phyloP scores from a whole-genome alignment of 495 filamentous ascomycete genomes.

The Penicillium canescens region DNA sequence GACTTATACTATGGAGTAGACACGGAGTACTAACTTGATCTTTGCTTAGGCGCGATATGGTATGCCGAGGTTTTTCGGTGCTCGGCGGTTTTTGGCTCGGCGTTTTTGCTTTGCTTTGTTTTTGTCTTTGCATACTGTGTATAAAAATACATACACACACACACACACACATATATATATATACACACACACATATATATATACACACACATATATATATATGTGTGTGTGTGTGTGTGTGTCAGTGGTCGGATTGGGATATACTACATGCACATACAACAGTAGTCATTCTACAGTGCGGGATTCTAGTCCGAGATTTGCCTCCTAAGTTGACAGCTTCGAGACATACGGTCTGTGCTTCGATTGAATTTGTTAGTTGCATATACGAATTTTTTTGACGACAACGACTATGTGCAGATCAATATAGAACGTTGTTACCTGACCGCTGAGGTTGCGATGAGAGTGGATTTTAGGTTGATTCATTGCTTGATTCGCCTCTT shows the following conservation, averaged over 20 bases:
- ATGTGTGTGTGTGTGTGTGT: not conserved
- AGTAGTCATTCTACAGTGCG: not conserved
- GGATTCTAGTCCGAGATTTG: not conserved
- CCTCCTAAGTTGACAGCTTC: too few relatives aligned
- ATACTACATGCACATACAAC: not conserved
- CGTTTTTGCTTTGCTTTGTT: not conserved
- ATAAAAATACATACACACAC: too few relatives aligned
- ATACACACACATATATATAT: too few relatives aligned
- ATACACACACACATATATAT: too few relatives aligned
- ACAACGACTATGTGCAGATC: too few relatives aligned
- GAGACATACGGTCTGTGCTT: not conserved
- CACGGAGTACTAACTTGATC: not conserved
- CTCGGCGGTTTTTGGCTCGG: not conserved
- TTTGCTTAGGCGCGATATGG: not conserved
- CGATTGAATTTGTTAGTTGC: conserved; percentile 2
- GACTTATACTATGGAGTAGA: not conserved
- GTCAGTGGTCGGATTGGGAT: not conserved
- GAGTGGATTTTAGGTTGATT: not conserved
- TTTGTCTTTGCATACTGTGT: not conserved
- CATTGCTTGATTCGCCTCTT: not conserved
- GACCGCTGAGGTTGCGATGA: not conserved
- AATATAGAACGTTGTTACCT: not conserved
- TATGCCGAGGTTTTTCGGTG: not conserved
- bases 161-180: too few relatives aligned
- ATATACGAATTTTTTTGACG: not conserved